These are phyloP conservation scores for Globisporangium cystogenes DNA, from an alignment of 352 stramenopile genomes.

Conservation along the genomic window DNA sequence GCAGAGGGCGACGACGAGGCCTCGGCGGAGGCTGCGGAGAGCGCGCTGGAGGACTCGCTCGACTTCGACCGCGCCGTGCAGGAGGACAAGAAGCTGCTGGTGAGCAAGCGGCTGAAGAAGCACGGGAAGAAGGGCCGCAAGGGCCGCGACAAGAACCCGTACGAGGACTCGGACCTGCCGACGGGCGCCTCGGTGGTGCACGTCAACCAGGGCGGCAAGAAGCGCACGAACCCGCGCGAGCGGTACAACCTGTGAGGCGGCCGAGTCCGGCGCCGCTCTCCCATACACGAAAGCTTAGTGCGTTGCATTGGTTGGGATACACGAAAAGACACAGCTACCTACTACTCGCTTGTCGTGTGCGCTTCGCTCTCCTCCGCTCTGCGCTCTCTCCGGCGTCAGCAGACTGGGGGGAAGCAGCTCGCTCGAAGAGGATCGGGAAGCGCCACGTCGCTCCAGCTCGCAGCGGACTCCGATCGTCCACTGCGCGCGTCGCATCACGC, in stretches of 20 bases:
- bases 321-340: not conserved
- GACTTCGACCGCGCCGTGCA: constrained; percentile 65
- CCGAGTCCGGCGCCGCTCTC: too few relatives aligned
- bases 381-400: not conserved
- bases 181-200: constrained; percentile 38
- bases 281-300: too few relatives aligned
- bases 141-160: constrained; percentile 95
- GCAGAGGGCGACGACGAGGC: constrained; percentile 10
- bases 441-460: not conserved
- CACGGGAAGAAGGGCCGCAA: constrained; percentile 97
- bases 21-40: constrained; percentile 14
- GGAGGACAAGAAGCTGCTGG: constrained; percentile 51
- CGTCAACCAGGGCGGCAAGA: constrained; percentile 73
- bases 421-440: too few relatives aligned
- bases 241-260: constrained; percentile 22
- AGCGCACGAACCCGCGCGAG: constrained; percentile 54
- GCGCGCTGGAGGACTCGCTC: constrained; percentile 25
- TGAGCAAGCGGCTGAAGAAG: constrained; percentile 87
- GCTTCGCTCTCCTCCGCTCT: not conserved
- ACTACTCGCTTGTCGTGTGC: not conserved
- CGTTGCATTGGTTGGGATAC: too few relatives aligned
- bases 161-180: constrained; percentile 86
- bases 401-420: not conserved
- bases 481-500: not conserved
- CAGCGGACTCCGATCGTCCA: not conserved